Conservation (phyloP, 805 yeast species). For the Kodamaea kaohsiungensis region DNA sequence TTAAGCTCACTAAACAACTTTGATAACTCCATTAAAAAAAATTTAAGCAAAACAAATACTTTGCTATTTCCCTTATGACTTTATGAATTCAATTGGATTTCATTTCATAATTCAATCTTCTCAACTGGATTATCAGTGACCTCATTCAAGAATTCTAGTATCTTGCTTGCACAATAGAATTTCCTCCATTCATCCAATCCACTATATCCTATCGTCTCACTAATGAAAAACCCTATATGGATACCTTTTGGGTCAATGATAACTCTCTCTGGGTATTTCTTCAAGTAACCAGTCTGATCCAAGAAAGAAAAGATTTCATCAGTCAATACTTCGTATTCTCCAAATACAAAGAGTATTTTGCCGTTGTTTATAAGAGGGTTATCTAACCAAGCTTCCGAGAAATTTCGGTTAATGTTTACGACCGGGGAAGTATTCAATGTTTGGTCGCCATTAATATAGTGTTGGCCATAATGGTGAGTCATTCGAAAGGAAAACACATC, state of each 20-base stretch:
- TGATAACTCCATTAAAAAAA: too few relatives aligned
- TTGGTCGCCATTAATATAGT: slow-evolving; percentile 4
- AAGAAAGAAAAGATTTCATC: slow-evolving; percentile 12
- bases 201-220: slow-evolving; percentile 9
- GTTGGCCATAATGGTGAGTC: slow-evolving; percentile 9
- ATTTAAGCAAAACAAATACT: too few relatives aligned
- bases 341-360: slow-evolving; percentile 8
- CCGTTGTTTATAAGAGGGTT: slow-evolving; percentile 10
- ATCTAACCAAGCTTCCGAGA: slow-evolving; percentile 6
- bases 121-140: background rate
- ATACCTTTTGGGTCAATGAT: slow-evolving; percentile 11
- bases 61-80: too few relatives aligned
- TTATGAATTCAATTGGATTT: too few relatives aligned
- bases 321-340: slow-evolving; percentile 11
- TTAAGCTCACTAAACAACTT: too few relatives aligned
- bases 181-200: slow-evolving; percentile 7
- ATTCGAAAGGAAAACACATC: slow-evolving; percentile 8
- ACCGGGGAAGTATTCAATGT: background rate
- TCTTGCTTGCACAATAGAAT: background rate
- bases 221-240: slow-evolving; percentile 9
- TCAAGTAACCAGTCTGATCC: slow-evolving; percentile 1
- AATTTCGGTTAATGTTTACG: slow-evolving; percentile 10
- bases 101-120: too few relatives aligned
- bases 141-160: slow-evolving; percentile 7
- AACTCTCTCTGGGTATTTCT: slow-evolving; percentile 10